Percentiles rank a stretch among this genome's conserved stretches.
Conservation (phyloP, 1,284 basidiomycete genomes). For the Volvariella volvacea region DNA sequence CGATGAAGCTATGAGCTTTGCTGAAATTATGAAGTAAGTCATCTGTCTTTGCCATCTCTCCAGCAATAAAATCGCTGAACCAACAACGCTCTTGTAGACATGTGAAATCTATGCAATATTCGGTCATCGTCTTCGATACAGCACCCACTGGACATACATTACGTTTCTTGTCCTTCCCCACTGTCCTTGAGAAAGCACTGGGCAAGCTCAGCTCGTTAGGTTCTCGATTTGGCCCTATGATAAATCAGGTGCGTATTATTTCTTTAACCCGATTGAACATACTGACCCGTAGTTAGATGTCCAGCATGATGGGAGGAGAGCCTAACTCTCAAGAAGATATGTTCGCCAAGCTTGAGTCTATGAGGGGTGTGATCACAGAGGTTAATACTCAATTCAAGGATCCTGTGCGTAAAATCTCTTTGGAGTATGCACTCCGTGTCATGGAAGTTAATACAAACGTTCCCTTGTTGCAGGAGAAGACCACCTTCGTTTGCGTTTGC, state of each 20-base stretch:
- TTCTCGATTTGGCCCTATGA: constrained; percentile 95
- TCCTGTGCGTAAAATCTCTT: constrained; percentile 57
- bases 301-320: constrained; percentile 89
- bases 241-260: constrained; percentile 62
- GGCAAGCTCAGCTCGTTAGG: constrained; percentile 91
- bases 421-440: background rate
- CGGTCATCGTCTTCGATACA: constrained; percentile 98
- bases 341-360: constrained; percentile 96
- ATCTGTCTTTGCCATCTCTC: constrained; percentile 1
- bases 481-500: constrained; percentile 97
- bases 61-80: constrained; percentile 4
- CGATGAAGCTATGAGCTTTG: constrained; percentile 99
- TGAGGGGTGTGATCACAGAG: constrained; percentile 96
- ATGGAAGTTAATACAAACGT: background rate
- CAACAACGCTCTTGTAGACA: constrained; percentile 47
- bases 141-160: constrained; percentile 98
- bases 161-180: constrained; percentile 97
- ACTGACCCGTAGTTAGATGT: constrained; percentile 56
- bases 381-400: constrained; percentile 99
- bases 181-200: constrained; percentile 94
- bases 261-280: background rate
- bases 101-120: constrained; percentile 99
- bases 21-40: constrained; percentile 97
- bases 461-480: constrained; percentile 71
- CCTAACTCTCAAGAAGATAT: constrained; percentile 89